Conservation (phyloP, 2,329 filamentous ascomycete species). For the Botrytis elliptica region DNA sequence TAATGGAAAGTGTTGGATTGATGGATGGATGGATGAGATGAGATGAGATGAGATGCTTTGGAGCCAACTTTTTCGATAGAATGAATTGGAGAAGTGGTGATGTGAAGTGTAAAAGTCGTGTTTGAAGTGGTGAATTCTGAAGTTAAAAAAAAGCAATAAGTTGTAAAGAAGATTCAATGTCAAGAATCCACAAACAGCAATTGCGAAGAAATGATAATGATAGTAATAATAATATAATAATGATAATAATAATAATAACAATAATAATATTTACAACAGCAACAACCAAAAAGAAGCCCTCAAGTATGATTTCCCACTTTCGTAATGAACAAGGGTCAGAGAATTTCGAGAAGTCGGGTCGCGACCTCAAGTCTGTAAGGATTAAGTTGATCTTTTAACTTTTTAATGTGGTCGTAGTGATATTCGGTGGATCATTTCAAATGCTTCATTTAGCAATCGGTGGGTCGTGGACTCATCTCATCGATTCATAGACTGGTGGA, state of each 20-base stretch:
- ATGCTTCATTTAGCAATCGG: slow-evolving; percentile 3
- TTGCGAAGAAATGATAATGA: background rate
- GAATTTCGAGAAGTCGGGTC: background rate
- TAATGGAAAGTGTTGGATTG: background rate
- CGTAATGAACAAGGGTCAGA: background rate
- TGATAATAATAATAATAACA: background rate
- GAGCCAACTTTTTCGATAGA: background rate
- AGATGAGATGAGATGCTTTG: background rate
- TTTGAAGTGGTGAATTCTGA: background rate
- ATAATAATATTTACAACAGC: background rate
- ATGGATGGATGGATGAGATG: background rate
- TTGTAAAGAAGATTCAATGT: background rate
- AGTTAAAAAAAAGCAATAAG: background rate
- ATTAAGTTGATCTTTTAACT: slow-evolving; percentile 5
- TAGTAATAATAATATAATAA: background rate
- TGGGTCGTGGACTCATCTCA: background rate
- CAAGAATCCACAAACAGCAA: background rate
- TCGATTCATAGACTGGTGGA: background rate
- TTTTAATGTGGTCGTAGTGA: background rate
- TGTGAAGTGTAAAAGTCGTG: background rate
- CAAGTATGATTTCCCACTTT: slow-evolving; percentile 3
- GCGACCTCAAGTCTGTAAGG: background rate
- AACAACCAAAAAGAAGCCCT: background rate
- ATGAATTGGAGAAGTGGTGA: background rate
- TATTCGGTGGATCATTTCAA: slow-evolving; percentile 1